Evolutionary conservation across 2,329 filamentous ascomycete species (phyloP), one percentile per base, ranked within the genome.

Genomic region (Colletotrichum euphorbiae): DNA sequence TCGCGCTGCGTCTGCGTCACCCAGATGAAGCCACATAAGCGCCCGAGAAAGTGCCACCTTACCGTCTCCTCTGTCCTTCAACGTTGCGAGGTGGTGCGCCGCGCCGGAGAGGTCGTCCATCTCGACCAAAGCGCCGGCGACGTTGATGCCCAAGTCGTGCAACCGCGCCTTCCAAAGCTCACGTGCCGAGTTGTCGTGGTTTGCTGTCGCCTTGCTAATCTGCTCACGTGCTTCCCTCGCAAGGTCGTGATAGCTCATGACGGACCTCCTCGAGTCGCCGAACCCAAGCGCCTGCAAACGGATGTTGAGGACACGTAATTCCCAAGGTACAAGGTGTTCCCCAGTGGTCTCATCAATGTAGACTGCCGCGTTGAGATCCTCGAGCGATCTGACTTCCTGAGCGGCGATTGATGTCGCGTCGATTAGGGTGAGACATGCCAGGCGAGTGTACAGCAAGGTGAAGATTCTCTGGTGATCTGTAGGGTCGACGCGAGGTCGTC

Each of bases 171-270:
- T 89, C 95, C 95, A 98, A 6, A 91, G 73, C 71, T 85, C 82
- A 15, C 84, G 81, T 21, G 88, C 87, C 1, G 88, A 83, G 57
- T 85, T 83, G 9, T 86, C 84, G 43, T 83, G 81, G 36, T 72
- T 74, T 11, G 72, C 74, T 5, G 73, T 75, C 0, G 87, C 84
- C 36, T 80, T 82, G 17, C 81, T 79, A 5, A 93, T 82, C 64
- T 86, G 85, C 2, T 83, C 81, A 17, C 94, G 85, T 2, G 93
- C 93, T 77, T 97, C 93, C 8, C 92, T 81, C 0, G 91, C 94
- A 2, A 98, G 85, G 70, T 97, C 94, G 76, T 97, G 97, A 76
- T 97, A 93, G 50, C 92, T 92, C 85, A 96, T 95, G 65, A 99
- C 90, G 3, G 93, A 92, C 69, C 94, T 87, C 4, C 95, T 86